A percentile compares a stretch with the other conserved stretches of the same genome.
phyloP scores from a whole-genome alignment of 352 stramenopile genomes.

The Pythium pyrilobum region DNA sequence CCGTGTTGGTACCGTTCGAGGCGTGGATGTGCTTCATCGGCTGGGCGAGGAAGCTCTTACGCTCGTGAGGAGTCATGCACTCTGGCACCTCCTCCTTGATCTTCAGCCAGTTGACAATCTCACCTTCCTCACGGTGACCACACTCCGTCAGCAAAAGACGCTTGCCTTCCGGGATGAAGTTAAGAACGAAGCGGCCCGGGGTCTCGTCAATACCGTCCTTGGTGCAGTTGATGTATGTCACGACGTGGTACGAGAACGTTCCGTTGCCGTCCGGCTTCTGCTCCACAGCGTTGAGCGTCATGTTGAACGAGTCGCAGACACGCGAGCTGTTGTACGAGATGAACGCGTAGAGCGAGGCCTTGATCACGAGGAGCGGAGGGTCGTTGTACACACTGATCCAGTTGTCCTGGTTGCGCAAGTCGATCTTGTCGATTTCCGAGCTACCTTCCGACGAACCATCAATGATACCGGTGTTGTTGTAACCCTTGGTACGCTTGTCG shows the following conservation, averaged over 20 bases:
- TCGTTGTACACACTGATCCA: slow-evolving; percentile 84
- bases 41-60: slow-evolving; percentile 76
- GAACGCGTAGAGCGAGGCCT: slow-evolving; percentile 83
- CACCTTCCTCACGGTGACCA: slow-evolving; percentile 73
- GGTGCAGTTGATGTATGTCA: slow-evolving; percentile 83
- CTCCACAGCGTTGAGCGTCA: slow-evolving; percentile 82
- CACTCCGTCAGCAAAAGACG: slow-evolving; percentile 75
- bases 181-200: slow-evolving; percentile 72
- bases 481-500: slow-evolving; percentile 61
- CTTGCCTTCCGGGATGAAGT: slow-evolving; percentile 81
- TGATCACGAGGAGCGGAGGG: slow-evolving; percentile 72
- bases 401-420: slow-evolving; percentile 59
- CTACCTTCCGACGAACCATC: slow-evolving; percentile 73
- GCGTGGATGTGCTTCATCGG: slow-evolving; percentile 86
- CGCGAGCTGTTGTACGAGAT: slow-evolving; percentile 80
- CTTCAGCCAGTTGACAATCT: slow-evolving; percentile 85
- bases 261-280: slow-evolving; percentile 71
- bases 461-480: slow-evolving; percentile 72
- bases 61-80: slow-evolving; percentile 76
- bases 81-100: slow-evolving; percentile 77
- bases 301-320: slow-evolving; percentile 83
- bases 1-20: slow-evolving; percentile 48
- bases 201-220: slow-evolving; percentile 71
- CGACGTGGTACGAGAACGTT: slow-evolving; percentile 75
- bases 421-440: slow-evolving; percentile 83